Evolutionary conservation across 176 grass and related monocot genomes (phyloP), one percentile per base, ranked within the genome.

Genomic region (Pontederia paniculata): DNA sequence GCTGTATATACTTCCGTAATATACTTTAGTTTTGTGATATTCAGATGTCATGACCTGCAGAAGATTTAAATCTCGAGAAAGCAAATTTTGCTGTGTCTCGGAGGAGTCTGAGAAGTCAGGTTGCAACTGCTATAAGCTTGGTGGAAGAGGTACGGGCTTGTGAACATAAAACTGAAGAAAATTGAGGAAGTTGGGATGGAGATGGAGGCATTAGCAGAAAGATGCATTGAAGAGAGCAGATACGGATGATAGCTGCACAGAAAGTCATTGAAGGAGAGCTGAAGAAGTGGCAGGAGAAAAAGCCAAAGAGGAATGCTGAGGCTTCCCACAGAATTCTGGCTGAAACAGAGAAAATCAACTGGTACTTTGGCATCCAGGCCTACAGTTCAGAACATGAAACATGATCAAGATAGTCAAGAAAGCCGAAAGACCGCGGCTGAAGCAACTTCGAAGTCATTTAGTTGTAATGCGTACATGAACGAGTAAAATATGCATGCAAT

Each of bases 61-160:
- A n/a, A n/a, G n/a, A n/a, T n/a, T n/a, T n/a, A n/a, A n/a, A n/a
- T n/a, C n/a, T n/a, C n/a, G n/a, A n/a, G n/a, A n/a, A n/a, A n/a
- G n/a, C n/a, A n/a, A n/a, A n/a, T n/a, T n/a, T n/a, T n/a, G n/a
- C n/a, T n/a, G n/a, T n/a, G n/a, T n/a, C n/a, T n/a, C n/a, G 1
- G 82, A 89, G 21, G 89, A 95, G 61, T 89, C 89, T 17, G 81
- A 95, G 67, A 95, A 95, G 62, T 59, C 89, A 95, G 66, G 81
- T 95, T 69, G 76, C 79, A 77, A 85, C 89, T 28, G 89, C 89
- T 9, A 73, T 85, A 70, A 85, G 78, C 46, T 81, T 89, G 74
- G 84, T 89, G 31, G 89, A 89, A 54, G 89, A 85, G 21, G 76
- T 95, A 37, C 78, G 78, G 67, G 82, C 90, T 17, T 89, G 85